These are phyloP conservation scores for Lasiosphaeriaceae sp. DNA, from an alignment of 495 filamentous ascomycete genomes.

Conservation along the genomic window DNA sequence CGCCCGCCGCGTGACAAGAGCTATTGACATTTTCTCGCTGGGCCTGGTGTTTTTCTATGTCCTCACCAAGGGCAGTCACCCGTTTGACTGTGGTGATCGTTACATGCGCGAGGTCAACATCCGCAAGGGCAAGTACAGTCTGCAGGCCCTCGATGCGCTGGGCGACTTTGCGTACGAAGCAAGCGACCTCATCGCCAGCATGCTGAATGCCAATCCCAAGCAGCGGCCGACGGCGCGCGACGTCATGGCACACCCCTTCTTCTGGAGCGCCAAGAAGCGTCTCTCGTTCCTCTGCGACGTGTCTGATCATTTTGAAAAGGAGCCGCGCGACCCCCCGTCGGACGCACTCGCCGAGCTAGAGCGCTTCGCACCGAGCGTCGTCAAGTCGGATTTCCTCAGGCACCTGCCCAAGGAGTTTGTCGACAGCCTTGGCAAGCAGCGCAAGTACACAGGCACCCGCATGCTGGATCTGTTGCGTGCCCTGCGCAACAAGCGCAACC, in stretches of 20 bases:
- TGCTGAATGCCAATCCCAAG: conserved; percentile 73
- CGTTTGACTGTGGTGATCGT: conserved; percentile 87
- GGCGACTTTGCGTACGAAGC: conserved; percentile 85
- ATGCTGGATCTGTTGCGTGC: conserved; percentile 86
- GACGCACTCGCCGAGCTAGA: conserved; percentile 59
- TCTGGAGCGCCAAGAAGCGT: conserved; percentile 85
- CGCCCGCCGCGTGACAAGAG: conserved; percentile 75
- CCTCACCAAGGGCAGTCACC: conserved; percentile 84
- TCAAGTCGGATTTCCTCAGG: conserved; percentile 68
- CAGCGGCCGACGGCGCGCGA: conserved; percentile 65
- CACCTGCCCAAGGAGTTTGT: conserved; percentile 74
- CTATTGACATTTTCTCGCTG: conserved; percentile 95
- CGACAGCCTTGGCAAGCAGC: conserved; percentile 85
- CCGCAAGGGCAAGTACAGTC: conserved; percentile 74
- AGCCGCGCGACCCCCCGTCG: conserved; percentile 75
- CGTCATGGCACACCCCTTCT: conserved; percentile 91
- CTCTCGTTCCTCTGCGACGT: conserved; percentile 89
- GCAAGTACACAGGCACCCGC: conserved; percentile 82
- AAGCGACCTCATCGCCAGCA: conserved; percentile 74
- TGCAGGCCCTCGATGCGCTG: conserved; percentile 64
- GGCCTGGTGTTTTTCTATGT: conserved; percentile 97
- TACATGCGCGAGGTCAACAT: conserved; percentile 97
- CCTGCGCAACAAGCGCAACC: conserved; percentile 91
- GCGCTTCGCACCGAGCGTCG: conserved; percentile 28
- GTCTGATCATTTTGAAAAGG: conserved; percentile 91